Base-by-base conservation (phyloP, 768 basidiomycete species). In the Cantharellus anzutake region DNA sequence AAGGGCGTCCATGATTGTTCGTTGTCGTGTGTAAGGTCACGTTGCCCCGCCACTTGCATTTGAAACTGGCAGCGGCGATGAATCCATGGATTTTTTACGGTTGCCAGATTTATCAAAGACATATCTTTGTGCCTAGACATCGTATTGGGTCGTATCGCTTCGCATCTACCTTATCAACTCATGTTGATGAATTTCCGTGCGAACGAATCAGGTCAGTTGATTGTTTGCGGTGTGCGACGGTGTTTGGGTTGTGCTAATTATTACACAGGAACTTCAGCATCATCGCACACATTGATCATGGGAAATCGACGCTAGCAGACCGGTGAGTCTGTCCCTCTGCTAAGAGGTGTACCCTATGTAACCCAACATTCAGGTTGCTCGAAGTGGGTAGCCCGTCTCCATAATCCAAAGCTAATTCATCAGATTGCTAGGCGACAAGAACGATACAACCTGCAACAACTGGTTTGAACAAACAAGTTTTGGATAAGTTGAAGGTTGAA, bases 211-310 rank as follows among this genome's bases (percentile, higher is more conserved):
- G 86, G 86, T 29, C 20, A 29, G 20, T 29, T 29, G 20, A 29
- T 29, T 29, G 20, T 29, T 29, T 29, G 20, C 20, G 20, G 20
- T 29, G 20, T 29, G 20, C 20, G 20, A 29, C 20, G 20, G 20
- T 29, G 20, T 29, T 29, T 29, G 20, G 20, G 20, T 29, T 86
- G 60, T 5, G 38, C 14, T 37, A 11, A 55, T 11, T 14, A 55
- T 37, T 85, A 39, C 29, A 4, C 56, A 71, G 73, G 58, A 97
- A 97, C 70, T 91, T 97, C 69, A 93, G 91, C 5, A 91, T 97
- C 64, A 94, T 97, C 68, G 92, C 92, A 1, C 93, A 97, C 69
- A 96, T 96, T 65, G 86, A 96, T 70, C 93, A 96, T 70, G 94
- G 94, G 58, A 98, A 97, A 75, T 92, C 89, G 3, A 96, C 91